Evolutionary conservation across 2,329 filamentous ascomycete species (phyloP), one percentile per base, ranked within the genome.

Genomic region (Pezicula rhizophila): DNA sequence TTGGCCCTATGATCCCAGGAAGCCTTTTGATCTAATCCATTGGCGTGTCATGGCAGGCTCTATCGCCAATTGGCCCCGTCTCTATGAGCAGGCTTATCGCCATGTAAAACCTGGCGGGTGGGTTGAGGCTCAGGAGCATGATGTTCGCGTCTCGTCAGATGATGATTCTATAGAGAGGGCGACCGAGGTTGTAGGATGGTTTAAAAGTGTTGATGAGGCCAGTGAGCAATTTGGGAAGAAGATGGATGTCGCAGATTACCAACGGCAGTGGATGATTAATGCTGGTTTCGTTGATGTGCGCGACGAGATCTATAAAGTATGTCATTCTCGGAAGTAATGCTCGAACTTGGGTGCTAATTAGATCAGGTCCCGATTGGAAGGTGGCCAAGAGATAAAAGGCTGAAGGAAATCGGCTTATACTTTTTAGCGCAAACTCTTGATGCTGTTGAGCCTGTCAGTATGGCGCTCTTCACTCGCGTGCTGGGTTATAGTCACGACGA

Each of bases 251-350:
- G 46, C 31, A 28, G 34, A 34, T 14, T 44, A 20, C 12, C 49
- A 52, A 47, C 34, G 34, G 35, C 47, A 49, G 18, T 46, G 42
- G 42, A 64, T 68, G 31, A 49, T 52, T 26, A 50, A 62, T 23
- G 66, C 65, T 7, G 70, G 70, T 5, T 73, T 73, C 52, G 63
- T 63, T 6, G 65, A 71, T 48, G 65, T 73, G 6, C 26, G 37
- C 12, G 42, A 49, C 11, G 39, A 46, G 11, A 17, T 46, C 6
- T 49, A 49, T 26, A 49, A 49, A 20, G 47, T 49, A 28, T 18
- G 46, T 41, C 15, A 4, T 23, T 48, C 5, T 11, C 10, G 12
- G 6, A 18, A 39, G 37, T 14, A 4, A 39, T 18, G 2, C 18
- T 18, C 18, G 2, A 18, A 18, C 18, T 18, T 11, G 10, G 10